phyloP scores from a whole-genome alignment of 179 eudicot species.

The Silene noctiflora region DNA sequence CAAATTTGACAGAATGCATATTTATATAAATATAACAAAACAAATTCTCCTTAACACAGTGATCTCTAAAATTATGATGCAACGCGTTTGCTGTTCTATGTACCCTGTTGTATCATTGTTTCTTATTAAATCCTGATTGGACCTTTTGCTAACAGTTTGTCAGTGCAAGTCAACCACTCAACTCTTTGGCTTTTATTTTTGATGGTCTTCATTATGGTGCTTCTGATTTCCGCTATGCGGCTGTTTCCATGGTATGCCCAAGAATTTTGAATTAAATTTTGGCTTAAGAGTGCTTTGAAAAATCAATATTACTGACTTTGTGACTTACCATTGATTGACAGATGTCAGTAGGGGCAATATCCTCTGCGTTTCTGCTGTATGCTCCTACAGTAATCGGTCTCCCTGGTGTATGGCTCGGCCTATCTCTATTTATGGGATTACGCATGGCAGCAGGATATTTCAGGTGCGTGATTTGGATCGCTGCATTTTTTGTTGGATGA shows the following conservation, averaged over 20 bases:
- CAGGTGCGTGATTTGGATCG: slow-evolving; percentile 43
- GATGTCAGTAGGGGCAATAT: slow-evolving; percentile 78
- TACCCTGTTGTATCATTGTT: not conserved
- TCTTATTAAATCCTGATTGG: too few relatives aligned
- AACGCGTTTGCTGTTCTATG: not conserved
- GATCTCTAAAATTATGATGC: not conserved
- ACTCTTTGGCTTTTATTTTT: slow-evolving; percentile 82
- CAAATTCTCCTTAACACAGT: not conserved
- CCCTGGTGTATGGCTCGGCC: slow-evolving; percentile 87
- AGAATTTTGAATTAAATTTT: not conserved
- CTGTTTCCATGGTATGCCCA: slow-evolving; percentile 69
- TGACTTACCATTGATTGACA: slow-evolving; percentile 21
- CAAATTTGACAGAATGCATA: not conserved
- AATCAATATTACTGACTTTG: not conserved
- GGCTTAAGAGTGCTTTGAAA: not conserved
- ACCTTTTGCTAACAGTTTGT: slow-evolving; percentile 56
- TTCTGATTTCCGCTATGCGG: slow-evolving; percentile 87
- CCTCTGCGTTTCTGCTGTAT: slow-evolving; percentile 66
- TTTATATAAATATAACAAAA: not conserved
- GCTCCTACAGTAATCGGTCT: slow-evolving; percentile 68
- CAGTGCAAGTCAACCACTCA: slow-evolving; percentile 85
- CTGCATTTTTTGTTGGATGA: not conserved
- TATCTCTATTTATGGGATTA: slow-evolving; percentile 80
- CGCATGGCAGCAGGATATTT: slow-evolving; percentile 68
- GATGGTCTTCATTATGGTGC: slow-evolving; percentile 92